Evolutionary conservation across 371 early-diverging fungal genomes (phyloP), one percentile per base, ranked within the genome.

Genomic region (Mucor saturninus): DNA sequence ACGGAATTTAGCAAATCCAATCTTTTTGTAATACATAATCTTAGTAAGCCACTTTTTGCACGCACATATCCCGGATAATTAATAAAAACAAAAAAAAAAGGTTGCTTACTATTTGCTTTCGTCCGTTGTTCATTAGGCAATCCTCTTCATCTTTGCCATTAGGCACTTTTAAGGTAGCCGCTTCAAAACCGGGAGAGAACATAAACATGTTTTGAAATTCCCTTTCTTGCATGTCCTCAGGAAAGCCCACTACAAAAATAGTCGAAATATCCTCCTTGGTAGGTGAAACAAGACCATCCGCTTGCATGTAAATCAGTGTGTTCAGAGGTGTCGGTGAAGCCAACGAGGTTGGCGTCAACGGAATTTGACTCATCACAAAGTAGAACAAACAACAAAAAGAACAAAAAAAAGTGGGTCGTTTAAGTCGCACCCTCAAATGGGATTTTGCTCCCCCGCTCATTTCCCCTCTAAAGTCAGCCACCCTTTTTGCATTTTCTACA

Each of bases 161-260:
- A 11, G 92, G 93, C 26, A 84, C 77, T 76, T 95, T 95, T 50
- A 97, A 83, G 0, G 92, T 90, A 7, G 96, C 95, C 1, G 93
- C 95, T 73, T 95, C 96, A 67, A 95, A 97, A 13, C 96, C 97
- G 13, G 91, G 85, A 9, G 89, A 90, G 69, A 97, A 96, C 37
- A 89, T 89, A 79, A 97, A 97, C 95, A 95, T 94, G 78, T 94
- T 95, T 65, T 94, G 94, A 67, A 97, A 95, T 79, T 97, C 97
- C 60, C 97, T 80, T 72, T 97, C 97, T 68, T 84, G 86, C 89
- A 96, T 93, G 73, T 97, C 96, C 38, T 95, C 94, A 37, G 97
- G 97, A 63, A 97, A 95, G 9, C 97, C 97, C 37, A 95, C 94
- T 4, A 97, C 95, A 80, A 96, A 97, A 62, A 97, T 94, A 46